A percentile compares a stretch with the other conserved stretches of the same genome.
Conservation (phyloP, 176 grass and related monocot species). For the Triticum timopheevii region DNA sequence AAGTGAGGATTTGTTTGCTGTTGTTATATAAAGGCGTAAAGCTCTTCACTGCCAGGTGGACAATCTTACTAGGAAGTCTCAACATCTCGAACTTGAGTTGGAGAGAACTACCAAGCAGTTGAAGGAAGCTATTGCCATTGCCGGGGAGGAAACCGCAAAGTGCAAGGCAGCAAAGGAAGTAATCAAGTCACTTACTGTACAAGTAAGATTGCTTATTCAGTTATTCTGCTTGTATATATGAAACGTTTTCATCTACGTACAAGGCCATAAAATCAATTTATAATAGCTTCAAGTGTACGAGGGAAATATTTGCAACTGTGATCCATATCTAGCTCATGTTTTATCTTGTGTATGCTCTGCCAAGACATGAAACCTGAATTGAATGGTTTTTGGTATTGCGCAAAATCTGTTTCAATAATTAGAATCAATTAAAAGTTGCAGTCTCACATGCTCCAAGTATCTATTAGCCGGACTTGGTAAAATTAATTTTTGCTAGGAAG, state of each 20-base stretch:
- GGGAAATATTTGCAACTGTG: neutral
- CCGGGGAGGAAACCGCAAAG: conserved; percentile 83
- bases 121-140: conserved; percentile 88
- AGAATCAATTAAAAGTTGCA: neutral
- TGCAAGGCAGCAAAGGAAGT: conserved; percentile 96
- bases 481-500: neutral
- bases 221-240: conserved; percentile 1
- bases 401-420: conserved; percentile 14
- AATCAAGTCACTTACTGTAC: conserved; percentile 89
- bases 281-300: neutral
- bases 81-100: conserved; percentile 78
- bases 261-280: conserved; percentile 5
- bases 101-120: conserved; percentile 86
- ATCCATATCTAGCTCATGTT: neutral
- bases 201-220: conserved; percentile 48
- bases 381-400: neutral
- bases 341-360: conserved; percentile 11
- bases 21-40: conserved; percentile 25
- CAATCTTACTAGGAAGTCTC: conserved; percentile 71
- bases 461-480: neutral
- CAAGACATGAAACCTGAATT: neutral
- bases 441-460: conserved; percentile 1
- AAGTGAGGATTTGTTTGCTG: conserved; percentile 7
- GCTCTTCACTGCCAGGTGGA: conserved; percentile 58
- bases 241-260: neutral